These are phyloP conservation scores for Alternaria triticimaculans DNA, from an alignment of 2,329 filamentous ascomycete species.

Conservation along the genomic window DNA sequence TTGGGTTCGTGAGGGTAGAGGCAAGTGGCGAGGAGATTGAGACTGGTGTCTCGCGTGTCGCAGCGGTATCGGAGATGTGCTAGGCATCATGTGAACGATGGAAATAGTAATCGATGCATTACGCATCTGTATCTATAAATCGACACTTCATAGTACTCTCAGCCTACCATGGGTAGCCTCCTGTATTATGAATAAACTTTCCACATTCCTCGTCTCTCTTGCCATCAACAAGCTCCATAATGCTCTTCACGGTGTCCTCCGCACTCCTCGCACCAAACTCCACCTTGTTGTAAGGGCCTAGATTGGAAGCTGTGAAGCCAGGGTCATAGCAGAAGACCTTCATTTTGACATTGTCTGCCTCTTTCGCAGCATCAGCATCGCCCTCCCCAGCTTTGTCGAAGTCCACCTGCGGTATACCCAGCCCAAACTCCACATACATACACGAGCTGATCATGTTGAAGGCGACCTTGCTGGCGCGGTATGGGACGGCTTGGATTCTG, in stretches of 20 bases:
- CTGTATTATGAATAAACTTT: conserved; percentile 41
- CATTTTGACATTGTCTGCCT: conserved; percentile 19
- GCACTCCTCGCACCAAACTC: conserved; percentile 48
- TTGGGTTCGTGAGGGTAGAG: background rate
- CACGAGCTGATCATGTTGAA: conserved; percentile 49
- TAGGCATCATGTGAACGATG: background rate
- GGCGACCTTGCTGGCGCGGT: conserved; percentile 49
- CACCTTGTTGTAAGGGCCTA: conserved; percentile 41
- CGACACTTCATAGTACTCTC: fast-evolving
- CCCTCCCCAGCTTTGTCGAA: background rate
- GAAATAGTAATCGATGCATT: background rate
- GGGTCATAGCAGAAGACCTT: conserved; percentile 51
- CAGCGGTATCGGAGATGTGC: background rate
- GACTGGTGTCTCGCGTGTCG: background rate
- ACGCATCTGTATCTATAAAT: background rate
- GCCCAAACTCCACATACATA: conserved; percentile 39
- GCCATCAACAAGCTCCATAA: conserved; percentile 49
- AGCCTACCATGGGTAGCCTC: conserved; percentile 41
- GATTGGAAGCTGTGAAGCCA: conserved; percentile 47
- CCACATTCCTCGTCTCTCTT: conserved; percentile 45
- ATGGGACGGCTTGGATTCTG: conserved; percentile 35
- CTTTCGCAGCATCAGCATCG: conserved; percentile 4
- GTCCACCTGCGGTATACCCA: conserved; percentile 17
- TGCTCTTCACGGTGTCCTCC: conserved; percentile 39
- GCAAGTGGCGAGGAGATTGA: background rate